phyloP scores from a whole-genome alignment of 805 yeast genomes.

The Scheffersomyces coipomensis region DNA sequence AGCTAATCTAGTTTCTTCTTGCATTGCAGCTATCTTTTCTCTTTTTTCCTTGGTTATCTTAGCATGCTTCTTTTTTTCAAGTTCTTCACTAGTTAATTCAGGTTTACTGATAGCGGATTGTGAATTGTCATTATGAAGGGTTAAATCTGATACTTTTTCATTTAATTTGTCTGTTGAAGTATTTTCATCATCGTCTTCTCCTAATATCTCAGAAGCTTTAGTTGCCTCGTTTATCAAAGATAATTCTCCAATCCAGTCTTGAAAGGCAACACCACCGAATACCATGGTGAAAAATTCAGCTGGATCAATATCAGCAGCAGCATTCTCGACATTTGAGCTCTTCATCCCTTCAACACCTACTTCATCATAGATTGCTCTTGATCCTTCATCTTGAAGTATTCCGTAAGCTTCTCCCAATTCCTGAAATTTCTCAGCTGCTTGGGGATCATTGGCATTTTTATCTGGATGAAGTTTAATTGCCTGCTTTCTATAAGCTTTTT shows the following conservation, averaged over 20 bases:
- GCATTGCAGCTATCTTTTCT: conserved; percentile 50
- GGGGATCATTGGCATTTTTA: conserved; percentile 91
- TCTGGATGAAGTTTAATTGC: conserved; percentile 94
- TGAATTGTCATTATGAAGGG: conserved; percentile 4
- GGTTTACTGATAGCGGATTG: background rate
- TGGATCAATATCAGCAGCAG: conserved; percentile 73
- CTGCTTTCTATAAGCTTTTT: conserved; percentile 87
- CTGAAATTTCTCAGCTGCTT: conserved; percentile 86
- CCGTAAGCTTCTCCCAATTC: conserved; percentile 67
- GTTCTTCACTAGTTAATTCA: conserved; percentile 17
- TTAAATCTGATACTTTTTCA: conserved; percentile 10
- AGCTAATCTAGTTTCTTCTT: conserved; percentile 53
- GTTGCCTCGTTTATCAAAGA: conserved; percentile 74
- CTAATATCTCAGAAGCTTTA: conserved; percentile 51
- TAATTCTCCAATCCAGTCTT: conserved; percentile 81
- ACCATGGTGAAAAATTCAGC: conserved; percentile 78
- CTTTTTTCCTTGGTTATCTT: conserved; percentile 37
- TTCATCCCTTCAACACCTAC: conserved; percentile 64
- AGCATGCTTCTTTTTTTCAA: conserved; percentile 27
- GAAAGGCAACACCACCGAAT: conserved; percentile 80
- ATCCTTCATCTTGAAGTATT: conserved; percentile 69
- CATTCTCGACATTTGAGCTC: conserved; percentile 57
- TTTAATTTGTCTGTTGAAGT: conserved; percentile 5
- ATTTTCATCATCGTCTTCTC: conserved; percentile 37
- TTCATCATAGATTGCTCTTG: conserved; percentile 76